Percentiles rank a stretch among this genome's conserved stretches.
These are phyloP conservation scores for Paecilomyces fulvus DNA, from an alignment of 2,329 filamentous ascomycete genomes.

Conservation along the genomic window DNA sequence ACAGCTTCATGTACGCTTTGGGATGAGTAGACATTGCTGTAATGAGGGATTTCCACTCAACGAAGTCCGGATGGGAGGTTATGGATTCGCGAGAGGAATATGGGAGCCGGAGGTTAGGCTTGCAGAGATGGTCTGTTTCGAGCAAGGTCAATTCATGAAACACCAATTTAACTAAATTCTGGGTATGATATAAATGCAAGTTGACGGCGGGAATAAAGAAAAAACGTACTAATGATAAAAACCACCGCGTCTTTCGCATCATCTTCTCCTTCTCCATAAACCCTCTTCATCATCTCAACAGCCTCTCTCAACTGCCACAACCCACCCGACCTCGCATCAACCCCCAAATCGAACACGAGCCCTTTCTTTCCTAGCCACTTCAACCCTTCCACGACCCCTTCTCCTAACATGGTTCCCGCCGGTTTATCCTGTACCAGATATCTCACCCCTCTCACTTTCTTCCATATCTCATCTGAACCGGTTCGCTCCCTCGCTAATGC, in stretches of 20 bases:
- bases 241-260: conserved; percentile 45
- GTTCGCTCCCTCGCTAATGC: conserved; percentile 44
- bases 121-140: conserved; percentile 72
- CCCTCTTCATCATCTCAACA: conserved; percentile 59
- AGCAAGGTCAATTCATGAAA: conserved; percentile 8
- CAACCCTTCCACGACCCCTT: conserved; percentile 57
- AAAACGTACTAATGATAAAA: conserved; percentile 55
- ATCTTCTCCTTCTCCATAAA: conserved; percentile 55
- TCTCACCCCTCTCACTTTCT: conserved; percentile 66
- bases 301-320: conserved; percentile 64
- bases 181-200: no score
- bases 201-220: neutral
- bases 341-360: conserved; percentile 71
- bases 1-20: conserved; percentile 83
- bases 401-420: conserved; percentile 53
- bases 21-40: conserved; percentile 56
- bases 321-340: conserved; percentile 72
- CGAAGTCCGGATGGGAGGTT: conserved; percentile 46
- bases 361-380: conserved; percentile 56
- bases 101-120: conserved; percentile 62
- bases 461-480: conserved; percentile 55
- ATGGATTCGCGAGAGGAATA: conserved; percentile 39
- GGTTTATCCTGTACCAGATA: conserved; percentile 76
- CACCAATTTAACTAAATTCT: neutral
- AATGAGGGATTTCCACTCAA: conserved; percentile 62